These are phyloP conservation scores for Podaxis pistillaris DNA, from an alignment of 768 basidiomycete species.

Conservation along the genomic window DNA sequence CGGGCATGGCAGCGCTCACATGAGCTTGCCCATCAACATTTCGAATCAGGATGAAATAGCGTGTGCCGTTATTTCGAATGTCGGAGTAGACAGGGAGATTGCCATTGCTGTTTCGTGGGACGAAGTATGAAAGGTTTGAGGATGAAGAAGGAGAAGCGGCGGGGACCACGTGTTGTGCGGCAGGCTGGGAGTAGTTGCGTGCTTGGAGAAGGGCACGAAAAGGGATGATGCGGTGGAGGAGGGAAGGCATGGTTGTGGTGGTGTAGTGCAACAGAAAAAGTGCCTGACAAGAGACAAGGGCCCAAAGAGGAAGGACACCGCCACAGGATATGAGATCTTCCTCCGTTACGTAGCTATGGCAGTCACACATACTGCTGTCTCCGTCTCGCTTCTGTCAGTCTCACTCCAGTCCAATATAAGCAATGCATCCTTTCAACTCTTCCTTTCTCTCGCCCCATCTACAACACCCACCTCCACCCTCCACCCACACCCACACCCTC, in stretches of 20 bases:
- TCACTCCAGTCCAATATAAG: constrained; percentile 32
- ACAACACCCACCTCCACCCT: too few relatives aligned
- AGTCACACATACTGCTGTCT: constrained; percentile 16
- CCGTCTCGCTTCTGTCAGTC: constrained; percentile 27
- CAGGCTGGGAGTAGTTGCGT: constrained; percentile 16
- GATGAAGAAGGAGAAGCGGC: constrained; percentile 5
- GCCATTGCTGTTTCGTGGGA: constrained; percentile 65
- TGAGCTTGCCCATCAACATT: constrained; percentile 65
- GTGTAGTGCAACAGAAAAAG: background rate
- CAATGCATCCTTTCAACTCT: constrained; percentile 11
- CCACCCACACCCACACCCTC: background rate
- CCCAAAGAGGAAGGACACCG: constrained; percentile 5
- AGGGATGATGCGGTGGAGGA: constrained; percentile 17
- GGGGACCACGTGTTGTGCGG: constrained; percentile 14
- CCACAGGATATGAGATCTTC: constrained; percentile 30
- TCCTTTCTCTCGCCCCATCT: constrained; percentile 9
- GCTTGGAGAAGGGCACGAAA: constrained; percentile 4
- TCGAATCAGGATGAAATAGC: constrained; percentile 56
- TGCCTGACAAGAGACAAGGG: background rate
- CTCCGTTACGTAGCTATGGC: constrained; percentile 5
- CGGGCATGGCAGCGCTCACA: constrained; percentile 37
- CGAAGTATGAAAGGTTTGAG: constrained; percentile 43
- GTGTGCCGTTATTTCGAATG: constrained; percentile 62
- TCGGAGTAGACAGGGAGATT: constrained; percentile 77
- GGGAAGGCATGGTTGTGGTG: background rate